A percentile compares a stretch with the other conserved stretches of the same genome.
Conservation (phyloP, 768 basidiomycete species). For the Vararia minispora region DNA sequence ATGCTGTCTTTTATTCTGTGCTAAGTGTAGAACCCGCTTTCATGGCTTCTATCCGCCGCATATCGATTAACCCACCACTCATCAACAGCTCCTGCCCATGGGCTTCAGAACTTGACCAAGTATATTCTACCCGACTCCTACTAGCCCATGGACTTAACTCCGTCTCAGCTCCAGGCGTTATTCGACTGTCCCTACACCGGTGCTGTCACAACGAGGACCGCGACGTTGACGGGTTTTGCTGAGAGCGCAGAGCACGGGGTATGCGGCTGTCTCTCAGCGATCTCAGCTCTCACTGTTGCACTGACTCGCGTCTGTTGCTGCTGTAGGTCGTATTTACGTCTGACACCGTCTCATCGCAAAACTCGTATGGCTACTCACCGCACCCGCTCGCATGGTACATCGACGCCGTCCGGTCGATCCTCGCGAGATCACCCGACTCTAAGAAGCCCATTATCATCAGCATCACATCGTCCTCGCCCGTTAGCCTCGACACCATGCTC, state of each 20-base stretch:
- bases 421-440: slow-evolving; percentile 25
- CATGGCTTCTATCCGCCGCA: slow-evolving; percentile 50
- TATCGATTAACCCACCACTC: slow-evolving; percentile 50
- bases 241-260: slow-evolving; percentile 59
- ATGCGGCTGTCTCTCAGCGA: slow-evolving; percentile 11
- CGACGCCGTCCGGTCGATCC: slow-evolving; percentile 42
- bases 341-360: slow-evolving; percentile 48
- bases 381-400: slow-evolving; percentile 59
- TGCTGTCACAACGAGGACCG: slow-evolving; percentile 73
- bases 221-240: slow-evolving; percentile 58
- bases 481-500: slow-evolving; percentile 44
- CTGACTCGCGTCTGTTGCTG: background rate
- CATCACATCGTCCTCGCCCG: slow-evolving; percentile 52
- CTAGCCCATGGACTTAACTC: too few relatives aligned
- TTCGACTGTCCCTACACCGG: slow-evolving; percentile 61
- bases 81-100: slow-evolving; percentile 76
- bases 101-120: slow-evolving; percentile 56
- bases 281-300: background rate
- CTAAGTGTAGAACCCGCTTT: too few relatives aligned
- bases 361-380: slow-evolving; percentile 85
- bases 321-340: slow-evolving; percentile 50
- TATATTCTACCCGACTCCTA: too few relatives aligned
- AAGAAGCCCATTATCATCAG: slow-evolving; percentile 68
- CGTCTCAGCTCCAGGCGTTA: slow-evolving; percentile 56
- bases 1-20: too few relatives aligned